Base-by-base conservation (phyloP, 768 basidiomycete species). In the Boletales sp. region DNA sequence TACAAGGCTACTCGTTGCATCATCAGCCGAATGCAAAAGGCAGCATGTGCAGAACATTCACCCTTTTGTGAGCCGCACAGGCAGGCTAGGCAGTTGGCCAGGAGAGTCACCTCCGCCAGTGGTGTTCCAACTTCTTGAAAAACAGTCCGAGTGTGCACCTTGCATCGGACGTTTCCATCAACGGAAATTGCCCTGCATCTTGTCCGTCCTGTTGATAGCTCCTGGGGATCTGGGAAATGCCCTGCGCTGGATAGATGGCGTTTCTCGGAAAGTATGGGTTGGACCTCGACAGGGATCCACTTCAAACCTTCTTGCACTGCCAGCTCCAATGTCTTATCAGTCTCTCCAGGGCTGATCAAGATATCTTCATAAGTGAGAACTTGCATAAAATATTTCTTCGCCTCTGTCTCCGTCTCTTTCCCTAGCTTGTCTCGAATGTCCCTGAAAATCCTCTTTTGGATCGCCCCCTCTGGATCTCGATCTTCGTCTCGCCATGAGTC, bases 401-500 rank as follows among this genome's bases (percentile, higher is more conserved):
- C 50, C 3, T 34, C 13, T 13, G 12, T n/a, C n/a, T n/a, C 38
- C 3, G 9, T 37, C 29, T 34, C 21, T 9, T 32, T n/a, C 5
- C 3, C 14, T 31, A 45, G 15, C 17, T 50, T 31, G 11, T 5
- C 9, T 9, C 12, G 29, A 8, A 37, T 40, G 30, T 39, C 21
- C 5, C 21, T 3, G 31, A 51, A 11, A 6, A 51, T 40, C 13
- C 18, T 31, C 11, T 32, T 7, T 30, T 40, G 14, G 50, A 51
- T 51, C 7, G 8, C 19, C 1, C 49, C 49, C 43, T 51, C 50
- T 12, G 13, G 8, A 5, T 40, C 29, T 35, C 38, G 38, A 21
- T 39, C 43, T 7, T 15, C 5, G 4, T 57, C 44, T 27, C 51
- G 17, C 53, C 59, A 60, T 0, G 49, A 56, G 8, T 50, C 39